phyloP scores from a whole-genome alignment of 2,329 filamentous ascomycete genomes.

The Botrytis aclada region DNA sequence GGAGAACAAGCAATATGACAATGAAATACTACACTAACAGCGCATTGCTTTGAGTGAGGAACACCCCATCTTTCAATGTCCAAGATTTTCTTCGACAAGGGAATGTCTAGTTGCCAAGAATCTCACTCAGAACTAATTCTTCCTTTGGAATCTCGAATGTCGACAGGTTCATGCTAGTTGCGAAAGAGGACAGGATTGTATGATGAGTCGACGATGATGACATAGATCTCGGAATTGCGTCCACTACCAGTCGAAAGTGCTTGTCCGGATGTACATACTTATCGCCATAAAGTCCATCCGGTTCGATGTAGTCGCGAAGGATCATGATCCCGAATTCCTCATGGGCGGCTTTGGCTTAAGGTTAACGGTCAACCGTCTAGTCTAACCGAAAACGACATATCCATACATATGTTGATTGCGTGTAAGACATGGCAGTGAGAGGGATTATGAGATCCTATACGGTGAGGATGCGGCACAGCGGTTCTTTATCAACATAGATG shows the following conservation, averaged over 20 bases:
- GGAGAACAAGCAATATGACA: neutral
- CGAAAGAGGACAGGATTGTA: neutral
- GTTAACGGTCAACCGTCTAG: neutral
- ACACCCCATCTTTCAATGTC: neutral
- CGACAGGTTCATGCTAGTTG: neutral
- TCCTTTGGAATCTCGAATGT: neutral
- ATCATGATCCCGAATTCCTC: neutral
- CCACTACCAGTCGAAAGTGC: neutral
- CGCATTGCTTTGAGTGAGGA: neutral
- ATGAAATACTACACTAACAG: neutral
- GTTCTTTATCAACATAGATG: neutral
- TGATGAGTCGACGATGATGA: neutral
- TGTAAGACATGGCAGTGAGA: neutral
- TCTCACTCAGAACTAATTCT: neutral
- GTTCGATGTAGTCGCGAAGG: neutral
- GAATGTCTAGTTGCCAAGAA: neutral
- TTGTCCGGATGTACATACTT: neutral
- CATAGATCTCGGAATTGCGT: neutral
- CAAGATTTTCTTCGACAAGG: neutral
- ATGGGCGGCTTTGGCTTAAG: neutral
- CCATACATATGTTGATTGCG: neutral
- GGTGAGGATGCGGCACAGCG: neutral
- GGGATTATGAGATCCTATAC: neutral
- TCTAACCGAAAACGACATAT: neutral
- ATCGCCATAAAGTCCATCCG: neutral